Percentiles rank a stretch among this genome's conserved stretches.
phyloP scores from a whole-genome alignment of 2,329 filamentous ascomycete genomes.

The Trichoderma harzianum region DNA sequence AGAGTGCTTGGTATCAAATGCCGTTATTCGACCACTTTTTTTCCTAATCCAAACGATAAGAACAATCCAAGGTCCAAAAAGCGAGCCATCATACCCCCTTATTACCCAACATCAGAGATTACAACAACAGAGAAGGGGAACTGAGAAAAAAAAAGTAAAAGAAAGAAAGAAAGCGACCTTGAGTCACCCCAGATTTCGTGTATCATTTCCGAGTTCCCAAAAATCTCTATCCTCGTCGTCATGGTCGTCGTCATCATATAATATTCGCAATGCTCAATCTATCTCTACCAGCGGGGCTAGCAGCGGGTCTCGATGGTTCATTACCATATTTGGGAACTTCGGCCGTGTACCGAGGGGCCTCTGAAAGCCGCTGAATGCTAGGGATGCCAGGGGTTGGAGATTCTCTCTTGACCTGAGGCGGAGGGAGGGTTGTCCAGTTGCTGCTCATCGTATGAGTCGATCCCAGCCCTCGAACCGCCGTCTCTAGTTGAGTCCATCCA shows the following conservation, averaged over 20 bases:
- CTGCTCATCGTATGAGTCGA: slow-evolving; percentile 20
- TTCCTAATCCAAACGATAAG: slow-evolving; percentile 2
- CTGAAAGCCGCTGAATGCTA: slow-evolving; percentile 29
- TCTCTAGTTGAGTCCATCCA: slow-evolving; percentile 74
- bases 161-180: neutral
- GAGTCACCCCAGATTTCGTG: slow-evolving; percentile 3
- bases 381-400: slow-evolving; percentile 26
- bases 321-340: slow-evolving; percentile 25
- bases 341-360: slow-evolving; percentile 30
- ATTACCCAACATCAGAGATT: neutral
- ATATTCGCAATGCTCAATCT: slow-evolving; percentile 45
- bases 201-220: slow-evolving; percentile 2
- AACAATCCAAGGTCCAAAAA: neutral
- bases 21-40: slow-evolving; percentile 7
- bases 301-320: slow-evolving; percentile 26
- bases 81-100: neutral
- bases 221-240: neutral
- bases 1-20: slow-evolving; percentile 16
- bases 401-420: slow-evolving; percentile 37
- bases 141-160: neutral
- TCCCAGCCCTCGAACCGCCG: slow-evolving; percentile 33
- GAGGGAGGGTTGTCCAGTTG: slow-evolving; percentile 31
- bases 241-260: slow-evolving; percentile 31
- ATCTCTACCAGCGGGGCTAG: slow-evolving; percentile 30
- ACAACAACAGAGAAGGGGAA: neutral